Conservation (phyloP, 768 basidiomycete species). For the Amanita molliuscula region DNA sequence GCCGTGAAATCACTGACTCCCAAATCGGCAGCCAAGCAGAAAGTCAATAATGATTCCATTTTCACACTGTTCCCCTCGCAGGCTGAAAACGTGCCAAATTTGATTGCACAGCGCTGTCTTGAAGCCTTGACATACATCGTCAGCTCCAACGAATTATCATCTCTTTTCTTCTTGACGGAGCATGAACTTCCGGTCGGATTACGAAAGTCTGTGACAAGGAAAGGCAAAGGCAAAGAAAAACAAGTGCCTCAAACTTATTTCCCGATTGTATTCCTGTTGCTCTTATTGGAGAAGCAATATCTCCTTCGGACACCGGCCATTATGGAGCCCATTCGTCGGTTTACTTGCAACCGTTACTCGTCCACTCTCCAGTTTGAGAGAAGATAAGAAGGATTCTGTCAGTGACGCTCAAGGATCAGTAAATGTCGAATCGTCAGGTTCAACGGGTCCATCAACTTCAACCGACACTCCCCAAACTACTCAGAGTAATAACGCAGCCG, state of each 20-base stretch:
- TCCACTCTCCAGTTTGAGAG: slow-evolving; percentile 61
- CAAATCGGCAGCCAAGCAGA: slow-evolving; percentile 66
- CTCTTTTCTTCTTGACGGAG: slow-evolving; percentile 92
- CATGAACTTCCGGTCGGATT: slow-evolving; percentile 83
- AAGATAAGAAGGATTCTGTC: slow-evolving; percentile 17
- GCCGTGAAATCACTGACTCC: slow-evolving; percentile 38
- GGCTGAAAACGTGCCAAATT: slow-evolving; percentile 80
- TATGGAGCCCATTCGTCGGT: slow-evolving; percentile 85
- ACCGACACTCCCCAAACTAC: neutral
- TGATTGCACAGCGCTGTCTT: slow-evolving; percentile 89
- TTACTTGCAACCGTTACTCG: slow-evolving; percentile 84
- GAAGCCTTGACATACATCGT: slow-evolving; percentile 89
- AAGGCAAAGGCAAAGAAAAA: slow-evolving; percentile 95
- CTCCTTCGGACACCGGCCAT: slow-evolving; percentile 82
- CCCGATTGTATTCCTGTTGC: slow-evolving; percentile 83
- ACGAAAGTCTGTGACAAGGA: slow-evolving; percentile 57
- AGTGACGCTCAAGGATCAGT: slow-evolving; percentile 8
- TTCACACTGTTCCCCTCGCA: slow-evolving; percentile 40
- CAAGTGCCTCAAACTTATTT: slow-evolving; percentile 73
- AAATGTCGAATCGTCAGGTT: neutral
- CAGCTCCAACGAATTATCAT: slow-evolving; percentile 70
- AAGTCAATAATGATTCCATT: slow-evolving; percentile 41
- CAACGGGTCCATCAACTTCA: neutral
- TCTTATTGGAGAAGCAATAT: slow-evolving; percentile 78
- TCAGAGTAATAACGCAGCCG: neutral